Percentiles rank a stretch among this genome's conserved stretches.
Conservation (phyloP, 805 yeast species). For the Yarrowia yakushimensis region DNA sequence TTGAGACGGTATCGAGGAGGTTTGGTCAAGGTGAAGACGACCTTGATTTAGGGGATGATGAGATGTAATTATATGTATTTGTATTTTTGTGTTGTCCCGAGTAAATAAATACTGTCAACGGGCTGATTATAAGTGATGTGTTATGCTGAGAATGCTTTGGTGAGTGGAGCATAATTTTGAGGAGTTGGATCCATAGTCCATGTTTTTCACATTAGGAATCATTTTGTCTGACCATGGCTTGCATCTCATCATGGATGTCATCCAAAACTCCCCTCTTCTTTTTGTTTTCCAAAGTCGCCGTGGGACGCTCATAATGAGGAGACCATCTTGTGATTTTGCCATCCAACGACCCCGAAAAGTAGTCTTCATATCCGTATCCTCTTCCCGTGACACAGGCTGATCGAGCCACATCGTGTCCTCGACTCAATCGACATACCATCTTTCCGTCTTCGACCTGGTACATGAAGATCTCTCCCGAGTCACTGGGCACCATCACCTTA, state of each 20-base stretch:
- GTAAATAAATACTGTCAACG: too few species aligned
- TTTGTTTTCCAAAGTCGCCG: not conserved
- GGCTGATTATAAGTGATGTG: too few species aligned
- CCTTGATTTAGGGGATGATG: not conserved
- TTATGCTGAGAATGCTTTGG: too few species aligned
- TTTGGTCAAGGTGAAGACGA: slow-evolving; percentile 48
- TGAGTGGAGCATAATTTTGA: too few species aligned
- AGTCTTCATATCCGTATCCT: slow-evolving; percentile 45
- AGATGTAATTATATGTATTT: slow-evolving; percentile 19
- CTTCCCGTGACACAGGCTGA: slow-evolving; percentile 53
- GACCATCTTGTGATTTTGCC: slow-evolving; percentile 65
- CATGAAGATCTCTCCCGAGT: slow-evolving; percentile 65
- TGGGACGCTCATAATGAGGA: slow-evolving; percentile 33
- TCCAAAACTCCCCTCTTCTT: not conserved
- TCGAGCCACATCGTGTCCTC: slow-evolving; percentile 45
- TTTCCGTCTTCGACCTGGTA: slow-evolving; percentile 60
- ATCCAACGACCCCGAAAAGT: slow-evolving; percentile 61
- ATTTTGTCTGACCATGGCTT: too few species aligned
- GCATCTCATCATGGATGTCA: slow-evolving; percentile 19
- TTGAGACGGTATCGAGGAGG: slow-evolving; percentile 72
- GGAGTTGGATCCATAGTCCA: too few species aligned
- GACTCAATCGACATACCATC: slow-evolving; percentile 53
- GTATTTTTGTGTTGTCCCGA: too few species aligned
- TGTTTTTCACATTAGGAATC: too few species aligned
- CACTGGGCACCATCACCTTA: slow-evolving; percentile 56